Conservation (phyloP, 2,329 filamentous ascomycete genomes). For the Botrytis fabae region DNA sequence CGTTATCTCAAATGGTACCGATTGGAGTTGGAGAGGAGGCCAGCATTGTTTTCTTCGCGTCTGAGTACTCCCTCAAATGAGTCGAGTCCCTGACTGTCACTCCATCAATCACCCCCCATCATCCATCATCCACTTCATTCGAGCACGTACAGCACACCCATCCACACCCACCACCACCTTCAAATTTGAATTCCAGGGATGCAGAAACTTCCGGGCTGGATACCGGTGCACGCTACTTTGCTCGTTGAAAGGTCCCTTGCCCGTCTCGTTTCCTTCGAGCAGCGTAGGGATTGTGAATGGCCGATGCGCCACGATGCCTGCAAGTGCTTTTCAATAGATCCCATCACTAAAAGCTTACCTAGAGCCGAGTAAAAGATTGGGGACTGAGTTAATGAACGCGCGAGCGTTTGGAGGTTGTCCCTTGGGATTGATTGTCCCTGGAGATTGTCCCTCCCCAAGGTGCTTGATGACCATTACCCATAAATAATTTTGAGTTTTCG, state of each 20-base stretch:
- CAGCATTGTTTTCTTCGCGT: not conserved
- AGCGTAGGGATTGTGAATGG: constrained; percentile 15
- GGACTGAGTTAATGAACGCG: not conserved
- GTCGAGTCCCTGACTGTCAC: not conserved
- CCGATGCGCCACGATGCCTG: constrained; percentile 6
- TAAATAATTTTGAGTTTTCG: constrained; percentile 5
- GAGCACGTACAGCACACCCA: constrained; percentile 6
- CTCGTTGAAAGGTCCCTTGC: constrained; percentile 8
- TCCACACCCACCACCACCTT: not conserved
- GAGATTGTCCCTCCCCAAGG: not conserved
- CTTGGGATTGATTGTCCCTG: not conserved
- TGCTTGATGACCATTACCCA: not conserved
- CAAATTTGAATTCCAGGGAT: not conserved
- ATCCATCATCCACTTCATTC: not conserved
- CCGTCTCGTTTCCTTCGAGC: constrained; percentile 4
- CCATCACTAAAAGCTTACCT: constrained; percentile 11
- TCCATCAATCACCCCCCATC: not conserved
- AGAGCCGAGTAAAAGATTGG: constrained; percentile 14
- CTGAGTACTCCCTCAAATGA: not conserved
- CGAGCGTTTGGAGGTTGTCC: not conserved
- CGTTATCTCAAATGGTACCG: not conserved
- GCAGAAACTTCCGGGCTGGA: constrained; percentile 2
- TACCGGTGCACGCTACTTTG: constrained; percentile 11
- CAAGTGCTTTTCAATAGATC: constrained; percentile 12
- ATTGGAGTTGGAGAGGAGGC: not conserved